A percentile compares a stretch with the other conserved stretches of the same genome.
phyloP scores from a whole-genome alignment of 306 rosid species.

The Dalbergia oliveri region DNA sequence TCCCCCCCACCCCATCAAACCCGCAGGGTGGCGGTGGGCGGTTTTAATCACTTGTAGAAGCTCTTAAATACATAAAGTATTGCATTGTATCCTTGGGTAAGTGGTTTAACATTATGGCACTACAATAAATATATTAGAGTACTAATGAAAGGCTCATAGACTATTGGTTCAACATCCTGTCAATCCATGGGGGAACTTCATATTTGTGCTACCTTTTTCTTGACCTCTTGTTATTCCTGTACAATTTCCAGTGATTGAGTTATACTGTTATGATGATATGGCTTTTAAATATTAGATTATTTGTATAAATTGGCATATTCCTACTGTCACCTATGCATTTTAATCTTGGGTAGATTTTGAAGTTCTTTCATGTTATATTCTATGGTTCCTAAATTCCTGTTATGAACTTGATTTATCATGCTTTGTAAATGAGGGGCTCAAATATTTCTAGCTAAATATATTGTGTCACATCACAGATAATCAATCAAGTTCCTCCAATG shows the following conservation, averaged over 20 bases:
- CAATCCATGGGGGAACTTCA: neutral
- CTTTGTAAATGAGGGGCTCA: no score
- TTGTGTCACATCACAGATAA: no score
- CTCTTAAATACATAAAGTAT: neutral
- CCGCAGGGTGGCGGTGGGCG: no score
- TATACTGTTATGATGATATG: neutral
- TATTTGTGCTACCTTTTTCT: neutral
- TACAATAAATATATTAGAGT: neutral
- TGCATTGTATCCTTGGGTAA: neutral
- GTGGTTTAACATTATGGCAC: neutral
- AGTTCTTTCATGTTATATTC: no score
- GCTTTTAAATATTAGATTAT: no score
- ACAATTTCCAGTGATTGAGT: conserved; percentile 15
- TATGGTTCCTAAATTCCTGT: no score
- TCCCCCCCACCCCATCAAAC: neutral
- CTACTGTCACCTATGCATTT: no score
- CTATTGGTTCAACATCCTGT: conserved; percentile 18
- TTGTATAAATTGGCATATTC: no score
- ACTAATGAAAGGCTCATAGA: neutral
- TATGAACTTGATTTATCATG: no score
- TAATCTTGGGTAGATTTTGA: no score
- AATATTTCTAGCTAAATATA: no score
- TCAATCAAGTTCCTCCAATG: no score
- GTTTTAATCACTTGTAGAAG: neutral
- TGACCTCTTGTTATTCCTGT: neutral